These are phyloP conservation scores for Hammondia hammondi DNA, from an alignment of 169 alveolate genomes.

Conservation along the genomic window DNA sequence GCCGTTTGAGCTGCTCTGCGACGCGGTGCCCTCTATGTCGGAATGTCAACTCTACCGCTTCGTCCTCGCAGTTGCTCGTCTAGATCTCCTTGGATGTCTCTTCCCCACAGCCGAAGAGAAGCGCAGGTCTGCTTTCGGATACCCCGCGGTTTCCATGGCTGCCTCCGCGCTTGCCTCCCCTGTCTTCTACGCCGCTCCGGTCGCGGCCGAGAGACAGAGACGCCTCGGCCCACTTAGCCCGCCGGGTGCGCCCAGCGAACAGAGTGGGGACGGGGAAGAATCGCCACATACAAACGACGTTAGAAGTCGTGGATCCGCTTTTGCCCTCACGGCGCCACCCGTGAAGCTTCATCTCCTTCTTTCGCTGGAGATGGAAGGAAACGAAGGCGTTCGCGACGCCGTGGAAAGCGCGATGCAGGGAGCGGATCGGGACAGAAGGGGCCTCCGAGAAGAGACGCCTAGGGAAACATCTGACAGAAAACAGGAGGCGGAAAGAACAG, in stretches of 20 bases:
- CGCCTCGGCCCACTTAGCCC: no score
- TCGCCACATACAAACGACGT: no score
- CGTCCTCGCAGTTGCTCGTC: constrained; percentile 11
- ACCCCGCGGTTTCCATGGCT: no score
- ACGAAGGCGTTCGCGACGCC: not conserved
- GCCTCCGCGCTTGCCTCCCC: no score
- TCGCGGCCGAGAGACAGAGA: no score
- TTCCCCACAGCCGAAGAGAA: not conserved
- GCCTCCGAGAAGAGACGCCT: not conserved
- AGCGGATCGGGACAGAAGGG: not conserved
- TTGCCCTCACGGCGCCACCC: not conserved
- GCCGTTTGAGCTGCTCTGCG: not conserved
- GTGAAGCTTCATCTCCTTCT: not conserved
- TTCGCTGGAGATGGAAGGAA: not conserved
- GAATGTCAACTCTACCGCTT: constrained; percentile 1
- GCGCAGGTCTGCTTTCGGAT: no score
- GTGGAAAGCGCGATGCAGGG: not conserved
- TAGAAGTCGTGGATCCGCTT: no score
- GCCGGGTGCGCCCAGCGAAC: no score
- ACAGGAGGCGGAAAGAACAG: not conserved
- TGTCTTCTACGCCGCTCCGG: no score
- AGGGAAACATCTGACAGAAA: not conserved
- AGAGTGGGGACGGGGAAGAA: no score
- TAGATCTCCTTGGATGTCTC: constrained; percentile 1
- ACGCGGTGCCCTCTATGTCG: not conserved